These are phyloP conservation scores for Arabidopsis arenosa DNA, from an alignment of 345 rosid species.

Conservation along the genomic window DNA sequence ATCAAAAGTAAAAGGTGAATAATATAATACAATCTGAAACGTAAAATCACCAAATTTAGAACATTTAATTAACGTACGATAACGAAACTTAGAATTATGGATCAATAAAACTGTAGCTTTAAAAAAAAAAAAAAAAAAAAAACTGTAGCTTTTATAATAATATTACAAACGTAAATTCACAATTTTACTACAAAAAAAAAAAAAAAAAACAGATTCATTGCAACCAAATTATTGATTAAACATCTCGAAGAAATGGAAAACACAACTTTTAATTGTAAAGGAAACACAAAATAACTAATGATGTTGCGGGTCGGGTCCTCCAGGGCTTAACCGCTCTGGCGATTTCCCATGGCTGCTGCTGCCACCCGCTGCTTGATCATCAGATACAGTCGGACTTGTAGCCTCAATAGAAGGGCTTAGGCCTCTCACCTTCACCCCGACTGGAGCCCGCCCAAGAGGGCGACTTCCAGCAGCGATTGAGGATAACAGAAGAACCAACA, in stretches of 20 bases:
- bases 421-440: constrained; percentile 32
- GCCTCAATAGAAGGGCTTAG: constrained; percentile 33
- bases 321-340: constrained; percentile 50
- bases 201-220: constrained; percentile 28
- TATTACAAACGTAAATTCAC: constrained; percentile 22
- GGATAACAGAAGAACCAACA: constrained; percentile 41
- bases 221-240: constrained; percentile 34
- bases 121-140: constrained; percentile 30
- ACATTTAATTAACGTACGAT: constrained; percentile 6
- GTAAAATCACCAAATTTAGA: neutral
- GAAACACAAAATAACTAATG: constrained; percentile 45
- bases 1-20: constrained; percentile 5
- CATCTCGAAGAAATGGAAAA: constrained; percentile 27
- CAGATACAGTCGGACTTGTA: constrained; percentile 6
- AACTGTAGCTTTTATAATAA: constrained; percentile 26
- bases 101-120: constrained; percentile 19
- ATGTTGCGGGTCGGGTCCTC: constrained; percentile 59
- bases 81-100: neutral
- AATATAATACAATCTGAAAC: constrained; percentile 11
- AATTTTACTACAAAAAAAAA: constrained; percentile 14
- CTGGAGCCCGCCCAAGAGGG: constrained; percentile 21
- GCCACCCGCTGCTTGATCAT: constrained; percentile 28
- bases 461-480: constrained; percentile 37
- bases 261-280: constrained; percentile 31
- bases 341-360: constrained; percentile 27